Percentiles rank a stretch among this genome's conserved stretches.
Conservation (phyloP, 129 eudicot species). For the Tagetes patula region DNA sequence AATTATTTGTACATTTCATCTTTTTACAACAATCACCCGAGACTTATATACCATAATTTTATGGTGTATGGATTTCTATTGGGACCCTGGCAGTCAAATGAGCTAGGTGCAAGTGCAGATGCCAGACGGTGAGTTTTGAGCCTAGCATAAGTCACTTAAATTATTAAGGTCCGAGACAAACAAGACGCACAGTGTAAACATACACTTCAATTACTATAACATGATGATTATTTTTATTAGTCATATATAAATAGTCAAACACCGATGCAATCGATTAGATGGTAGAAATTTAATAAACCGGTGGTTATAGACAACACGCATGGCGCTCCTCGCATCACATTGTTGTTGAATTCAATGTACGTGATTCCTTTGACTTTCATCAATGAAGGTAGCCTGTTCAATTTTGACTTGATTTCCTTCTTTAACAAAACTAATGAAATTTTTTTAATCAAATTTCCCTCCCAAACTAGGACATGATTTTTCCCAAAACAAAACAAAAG, state of each 20-base stretch:
- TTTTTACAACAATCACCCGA: constrained; percentile 5
- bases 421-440: too few species aligned
- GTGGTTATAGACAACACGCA: constrained; percentile 24
- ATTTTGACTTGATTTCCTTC: constrained; percentile 6
- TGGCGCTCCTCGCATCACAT: constrained; percentile 27
- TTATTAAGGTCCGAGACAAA: too few species aligned
- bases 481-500: too few species aligned
- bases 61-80: not conserved
- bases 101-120: too few species aligned
- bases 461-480: too few species aligned
- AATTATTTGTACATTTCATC: not conserved
- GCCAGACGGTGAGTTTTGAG: too few species aligned
- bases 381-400: constrained; percentile 8
- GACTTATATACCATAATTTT: constrained; percentile 9
- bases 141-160: too few species aligned
- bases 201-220: too few species aligned
- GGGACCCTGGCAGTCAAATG: too few species aligned
- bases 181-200: too few species aligned
- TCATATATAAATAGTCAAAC: constrained; percentile 20
- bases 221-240: too few species aligned
- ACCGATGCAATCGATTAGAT: constrained; percentile 36
- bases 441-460: too few species aligned
- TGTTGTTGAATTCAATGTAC: constrained; percentile 4
- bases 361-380: constrained; percentile 23
- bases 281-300: constrained; percentile 28